These are phyloP conservation scores for Echium plantagineum DNA, from an alignment of 257 asterid species.

Conservation along the genomic window DNA sequence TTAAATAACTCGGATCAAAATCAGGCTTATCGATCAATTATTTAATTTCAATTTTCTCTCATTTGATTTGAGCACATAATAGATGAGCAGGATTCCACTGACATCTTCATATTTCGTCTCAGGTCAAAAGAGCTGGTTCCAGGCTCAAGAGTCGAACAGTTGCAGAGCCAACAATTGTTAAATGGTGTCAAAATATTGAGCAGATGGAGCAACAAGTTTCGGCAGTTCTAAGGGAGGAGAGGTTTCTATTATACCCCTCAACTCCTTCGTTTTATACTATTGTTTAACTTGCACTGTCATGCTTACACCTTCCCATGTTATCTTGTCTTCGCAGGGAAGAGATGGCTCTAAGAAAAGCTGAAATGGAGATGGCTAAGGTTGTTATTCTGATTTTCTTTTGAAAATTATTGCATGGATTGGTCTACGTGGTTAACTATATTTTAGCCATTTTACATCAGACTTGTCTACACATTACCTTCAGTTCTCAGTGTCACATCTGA, in stretches of 20 bases:
- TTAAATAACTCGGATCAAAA: neutral
- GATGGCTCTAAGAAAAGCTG: conserved; percentile 92
- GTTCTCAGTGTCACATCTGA: conserved; percentile 1
- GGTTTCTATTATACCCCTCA: conserved; percentile 21
- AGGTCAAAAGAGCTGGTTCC: conserved; percentile 85
- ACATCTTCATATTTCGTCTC: conserved; percentile 16
- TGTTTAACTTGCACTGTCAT: neutral
- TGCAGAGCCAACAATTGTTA: conserved; percentile 66
- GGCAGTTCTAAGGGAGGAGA: conserved; percentile 71
- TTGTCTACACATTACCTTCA: neutral
- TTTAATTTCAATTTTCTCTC: neutral
- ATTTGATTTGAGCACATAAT: neutral
- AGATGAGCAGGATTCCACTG: neutral
- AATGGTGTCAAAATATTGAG: conserved; percentile 80
- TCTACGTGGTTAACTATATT: neutral
- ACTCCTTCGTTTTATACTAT: neutral
- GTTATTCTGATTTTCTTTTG: neutral
- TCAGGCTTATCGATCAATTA: neutral
- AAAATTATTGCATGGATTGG: too few relatives aligned
- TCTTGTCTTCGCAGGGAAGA: conserved; percentile 64
- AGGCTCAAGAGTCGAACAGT: conserved; percentile 76
- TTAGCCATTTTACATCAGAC: neutral
- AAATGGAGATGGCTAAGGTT: conserved; percentile 95
- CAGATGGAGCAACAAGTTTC: conserved; percentile 86
- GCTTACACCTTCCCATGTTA: conserved; percentile 6